A percentile compares a stretch with the other conserved stretches of the same genome.
Conservation (phyloP, 2,329 filamentous ascomycete genomes). For the Ophiosphaerella herpotricha region DNA sequence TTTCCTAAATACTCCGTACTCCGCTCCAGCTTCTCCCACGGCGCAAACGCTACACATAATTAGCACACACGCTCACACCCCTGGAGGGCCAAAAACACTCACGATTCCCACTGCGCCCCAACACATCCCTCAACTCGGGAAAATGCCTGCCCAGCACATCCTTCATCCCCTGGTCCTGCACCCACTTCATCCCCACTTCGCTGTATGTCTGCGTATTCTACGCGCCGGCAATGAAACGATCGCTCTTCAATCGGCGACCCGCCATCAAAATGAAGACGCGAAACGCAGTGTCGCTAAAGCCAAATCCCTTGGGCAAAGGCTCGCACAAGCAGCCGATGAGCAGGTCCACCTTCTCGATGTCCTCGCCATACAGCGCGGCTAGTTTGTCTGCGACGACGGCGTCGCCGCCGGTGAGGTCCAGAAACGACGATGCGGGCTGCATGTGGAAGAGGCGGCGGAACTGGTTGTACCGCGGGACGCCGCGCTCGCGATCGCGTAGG, state of each 20-base stretch:
- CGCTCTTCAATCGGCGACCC: constrained; percentile 49
- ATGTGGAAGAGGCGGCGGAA: constrained; percentile 54
- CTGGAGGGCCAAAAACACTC: constrained; percentile 1
- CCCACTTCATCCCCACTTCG: constrained; percentile 50
- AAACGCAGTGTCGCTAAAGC: constrained; percentile 56
- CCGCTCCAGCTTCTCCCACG: constrained; percentile 24
- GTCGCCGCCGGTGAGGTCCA: constrained; percentile 49
- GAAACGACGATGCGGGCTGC: constrained; percentile 43
- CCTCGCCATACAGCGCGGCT: constrained; percentile 45
- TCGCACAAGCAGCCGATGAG: constrained; percentile 52
- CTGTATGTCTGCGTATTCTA: constrained; percentile 51
- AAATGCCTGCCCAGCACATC: constrained; percentile 52
- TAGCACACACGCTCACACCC: not conserved
- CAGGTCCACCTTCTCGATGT: constrained; percentile 51
- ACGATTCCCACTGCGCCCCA: constrained; percentile 32
- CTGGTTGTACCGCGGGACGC: constrained; percentile 52
- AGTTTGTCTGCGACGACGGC: constrained; percentile 44
- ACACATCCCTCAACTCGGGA: constrained; percentile 42
- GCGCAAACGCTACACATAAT: constrained; percentile 24
- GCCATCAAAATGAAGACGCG: constrained; percentile 55
- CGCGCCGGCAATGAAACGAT: constrained; percentile 51
- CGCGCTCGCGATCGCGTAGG: constrained; percentile 54
- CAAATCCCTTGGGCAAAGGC: constrained; percentile 52
- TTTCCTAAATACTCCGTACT: constrained; percentile 22
- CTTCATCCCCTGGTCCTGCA: constrained; percentile 51